Percentiles rank a stretch among this genome's conserved stretches.
phyloP scores from a whole-genome alignment of 1,284 basidiomycete genomes.

The Pterulicium gracile region DNA sequence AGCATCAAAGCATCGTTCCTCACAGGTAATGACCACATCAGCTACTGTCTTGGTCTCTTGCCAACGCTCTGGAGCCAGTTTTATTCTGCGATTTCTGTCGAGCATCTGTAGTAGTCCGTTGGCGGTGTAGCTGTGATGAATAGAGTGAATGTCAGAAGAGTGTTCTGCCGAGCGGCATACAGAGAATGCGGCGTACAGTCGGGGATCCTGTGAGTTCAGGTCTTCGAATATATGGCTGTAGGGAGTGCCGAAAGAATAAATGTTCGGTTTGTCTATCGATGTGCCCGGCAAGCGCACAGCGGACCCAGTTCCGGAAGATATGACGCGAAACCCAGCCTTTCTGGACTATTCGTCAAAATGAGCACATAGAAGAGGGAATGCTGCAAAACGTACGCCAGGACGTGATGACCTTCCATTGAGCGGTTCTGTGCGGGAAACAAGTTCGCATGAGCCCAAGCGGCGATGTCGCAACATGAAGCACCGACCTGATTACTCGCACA shows the following conservation, averaged over 20 bases:
- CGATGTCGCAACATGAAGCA: conserved; percentile 9
- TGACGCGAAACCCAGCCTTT: conserved; percentile 84
- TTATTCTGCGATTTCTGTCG: conserved; percentile 90
- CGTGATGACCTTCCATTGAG: conserved; percentile 97
- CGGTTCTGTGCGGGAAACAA: conserved; percentile 60
- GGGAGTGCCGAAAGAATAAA: conserved; percentile 96
- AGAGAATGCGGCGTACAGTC: conserved; percentile 48
- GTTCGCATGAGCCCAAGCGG: conserved; percentile 10
- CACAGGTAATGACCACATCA: conserved; percentile 97
- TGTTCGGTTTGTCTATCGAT: conserved; percentile 95
- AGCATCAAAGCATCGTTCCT: conserved; percentile 97
- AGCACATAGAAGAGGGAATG: conserved; percentile 1
- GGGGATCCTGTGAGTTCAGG: conserved; percentile 76
- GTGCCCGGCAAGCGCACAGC: conserved; percentile 94
- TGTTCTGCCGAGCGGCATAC: conserved; percentile 3
- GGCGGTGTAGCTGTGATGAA: conserved; percentile 80
- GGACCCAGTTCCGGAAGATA: conserved; percentile 94
- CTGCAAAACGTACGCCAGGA: conserved; percentile 59
- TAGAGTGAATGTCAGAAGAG: conserved; percentile 11
- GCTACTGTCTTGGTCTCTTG: conserved; percentile 83
- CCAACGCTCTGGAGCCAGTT: conserved; percentile 93
- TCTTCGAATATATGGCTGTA: conserved; percentile 96
- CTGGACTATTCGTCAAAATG: conserved; percentile 23
- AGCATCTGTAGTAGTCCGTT: conserved; percentile 98
- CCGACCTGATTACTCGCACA: conserved; percentile 94